A percentile compares a stretch with the other conserved stretches of the same genome.
These are phyloP conservation scores for Spirogloea muscicola DNA, from an alignment of 139 green algal species.

Conservation along the genomic window DNA sequence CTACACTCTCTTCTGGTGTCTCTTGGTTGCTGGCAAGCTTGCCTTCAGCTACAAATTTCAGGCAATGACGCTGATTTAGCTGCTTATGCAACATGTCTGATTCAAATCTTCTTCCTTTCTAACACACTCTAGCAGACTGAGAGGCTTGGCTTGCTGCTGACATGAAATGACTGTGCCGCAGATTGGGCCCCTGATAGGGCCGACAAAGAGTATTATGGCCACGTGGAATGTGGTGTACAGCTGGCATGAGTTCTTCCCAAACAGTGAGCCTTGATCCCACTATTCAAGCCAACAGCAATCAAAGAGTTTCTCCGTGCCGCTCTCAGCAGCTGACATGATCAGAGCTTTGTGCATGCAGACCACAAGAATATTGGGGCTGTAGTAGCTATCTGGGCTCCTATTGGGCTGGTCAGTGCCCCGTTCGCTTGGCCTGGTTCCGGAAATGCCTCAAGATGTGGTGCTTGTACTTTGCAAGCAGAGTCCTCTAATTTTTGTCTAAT, in stretches of 20 bases:
- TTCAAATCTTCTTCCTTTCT: background rate
- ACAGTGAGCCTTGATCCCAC: background rate
- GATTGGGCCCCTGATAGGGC: constrained; percentile 7
- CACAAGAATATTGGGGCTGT: constrained; percentile 1
- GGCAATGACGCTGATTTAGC: background rate
- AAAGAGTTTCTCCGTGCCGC: background rate
- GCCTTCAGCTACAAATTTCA: constrained; percentile 22
- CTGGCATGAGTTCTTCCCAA: background rate
- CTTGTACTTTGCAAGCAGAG: no score
- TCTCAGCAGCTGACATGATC: background rate
- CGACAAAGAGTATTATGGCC: background rate
- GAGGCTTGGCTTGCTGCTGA: background rate
- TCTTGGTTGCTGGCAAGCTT: constrained; percentile 1
- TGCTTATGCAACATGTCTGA: background rate
- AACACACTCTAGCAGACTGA: background rate
- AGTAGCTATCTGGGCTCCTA: constrained; percentile 4
- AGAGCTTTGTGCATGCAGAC: background rate
- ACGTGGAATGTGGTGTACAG: constrained; percentile 13
- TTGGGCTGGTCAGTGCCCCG: background rate
- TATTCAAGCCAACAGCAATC: background rate
- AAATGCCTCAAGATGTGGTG: no score
- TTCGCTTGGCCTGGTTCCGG: no score
- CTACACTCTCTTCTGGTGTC: constrained; percentile 23
- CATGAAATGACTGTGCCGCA: background rate
- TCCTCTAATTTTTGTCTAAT: no score